Evolutionary conservation across 441 rosid genomes (phyloP).

Genomic region (Gossypium gossypioides): DNA sequence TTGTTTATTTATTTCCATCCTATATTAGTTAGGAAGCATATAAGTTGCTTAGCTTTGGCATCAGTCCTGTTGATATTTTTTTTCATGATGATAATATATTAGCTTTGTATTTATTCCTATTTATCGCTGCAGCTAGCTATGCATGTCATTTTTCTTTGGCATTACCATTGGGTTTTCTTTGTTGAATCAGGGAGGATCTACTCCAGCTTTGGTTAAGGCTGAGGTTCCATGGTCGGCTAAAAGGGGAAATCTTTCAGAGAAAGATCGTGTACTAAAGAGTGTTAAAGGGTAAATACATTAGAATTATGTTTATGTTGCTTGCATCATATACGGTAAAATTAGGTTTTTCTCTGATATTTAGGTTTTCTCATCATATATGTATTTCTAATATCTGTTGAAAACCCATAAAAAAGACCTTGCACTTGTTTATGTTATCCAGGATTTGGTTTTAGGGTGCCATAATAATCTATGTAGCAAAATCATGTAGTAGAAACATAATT

Average conservation of each 20-base stretch:
- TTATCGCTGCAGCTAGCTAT: not conserved
- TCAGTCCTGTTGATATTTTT: not conserved
- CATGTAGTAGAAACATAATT: not conserved
- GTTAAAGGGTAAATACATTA: conserved; percentile 61
- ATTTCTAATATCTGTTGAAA: not conserved
- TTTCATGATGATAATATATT: not conserved
- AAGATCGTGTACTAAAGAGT: conserved; percentile 69
- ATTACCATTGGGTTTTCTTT: conserved; percentile 6
- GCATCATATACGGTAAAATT: not conserved
- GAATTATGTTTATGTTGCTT: not conserved
- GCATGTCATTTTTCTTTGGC: conserved; percentile 3
- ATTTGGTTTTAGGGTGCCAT: not conserved
- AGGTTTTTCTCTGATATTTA: not conserved
- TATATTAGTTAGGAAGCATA: not conserved
- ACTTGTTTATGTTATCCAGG: not conserved
- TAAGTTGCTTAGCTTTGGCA: not conserved
- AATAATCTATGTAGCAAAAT: not conserved
- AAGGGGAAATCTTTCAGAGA: conserved; percentile 70
- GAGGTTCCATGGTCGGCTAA: conserved; percentile 89
- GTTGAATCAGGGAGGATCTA: conserved; percentile 53
- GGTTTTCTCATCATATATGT: not conserved
- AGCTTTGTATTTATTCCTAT: not conserved
- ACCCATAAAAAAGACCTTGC: not conserved
- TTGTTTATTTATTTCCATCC: not conserved
- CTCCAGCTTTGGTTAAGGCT: conserved; percentile 62